Evolutionary conservation across 108 stramenopile genomes (phyloP).

Genomic region (Epithemia pelagica): DNA sequence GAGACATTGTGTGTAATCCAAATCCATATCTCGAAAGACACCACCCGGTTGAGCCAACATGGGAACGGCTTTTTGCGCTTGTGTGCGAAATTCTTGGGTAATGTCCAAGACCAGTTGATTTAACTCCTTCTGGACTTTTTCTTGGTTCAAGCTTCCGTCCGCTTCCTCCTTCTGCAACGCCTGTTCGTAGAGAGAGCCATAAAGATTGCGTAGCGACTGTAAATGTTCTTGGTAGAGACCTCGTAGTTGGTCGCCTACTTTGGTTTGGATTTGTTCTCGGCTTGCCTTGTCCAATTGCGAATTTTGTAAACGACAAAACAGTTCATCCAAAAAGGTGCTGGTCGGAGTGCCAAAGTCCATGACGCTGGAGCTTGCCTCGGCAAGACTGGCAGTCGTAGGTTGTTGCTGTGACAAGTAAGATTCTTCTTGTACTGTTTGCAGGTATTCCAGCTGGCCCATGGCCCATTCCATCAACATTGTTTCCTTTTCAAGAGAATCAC

Average conservation of each 20-base stretch:
- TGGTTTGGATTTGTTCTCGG: not conserved
- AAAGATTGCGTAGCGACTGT: slow-evolving; percentile 27
- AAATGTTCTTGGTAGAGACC: slow-evolving; percentile 17
- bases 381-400: not conserved
- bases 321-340: not conserved
- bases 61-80: slow-evolving; percentile 57
- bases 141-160: slow-evolving; percentile 4
- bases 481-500: not conserved
- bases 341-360: not conserved
- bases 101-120: slow-evolving; percentile 31
- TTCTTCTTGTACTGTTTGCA: slow-evolving; percentile 3
- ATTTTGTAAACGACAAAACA: not conserved
- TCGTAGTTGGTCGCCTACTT: not conserved
- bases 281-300: not conserved
- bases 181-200: slow-evolving; percentile 29
- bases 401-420: not conserved
- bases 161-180: not conserved
- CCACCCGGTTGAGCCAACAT: slow-evolving; percentile 19
- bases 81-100: slow-evolving; percentile 48
- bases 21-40: slow-evolving; percentile 24
- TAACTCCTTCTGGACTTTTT: slow-evolving; percentile 17
- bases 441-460: not conserved
- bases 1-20: slow-evolving; percentile 33
- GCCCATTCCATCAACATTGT: not conserved
- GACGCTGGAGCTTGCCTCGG: not conserved